Base-by-base conservation (phyloP, 169 alveolate species). In the Plasmodium coatneyi region DNA sequence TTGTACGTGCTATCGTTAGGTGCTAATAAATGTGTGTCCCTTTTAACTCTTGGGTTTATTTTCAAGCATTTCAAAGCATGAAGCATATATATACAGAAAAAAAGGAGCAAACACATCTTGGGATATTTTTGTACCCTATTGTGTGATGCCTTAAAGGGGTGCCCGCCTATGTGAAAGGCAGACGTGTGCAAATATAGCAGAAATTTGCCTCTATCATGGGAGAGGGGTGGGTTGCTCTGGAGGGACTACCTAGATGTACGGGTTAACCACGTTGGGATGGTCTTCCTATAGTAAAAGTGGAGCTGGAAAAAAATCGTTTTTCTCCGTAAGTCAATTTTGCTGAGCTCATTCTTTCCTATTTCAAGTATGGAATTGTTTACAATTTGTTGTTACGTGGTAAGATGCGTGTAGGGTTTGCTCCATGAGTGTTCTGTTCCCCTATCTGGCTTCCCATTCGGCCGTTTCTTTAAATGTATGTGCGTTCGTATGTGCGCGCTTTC, bases 51-150 rank as follows among this genome's bases (percentile, higher is more conserved):
- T 28, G 30, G 9, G 41, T 46, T 36, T 19, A 41, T 41, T 32
- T 72, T 84, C 41, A 72, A 71, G 14, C 30, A 16, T 46, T 52
- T 84, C 46, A 28, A 30, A 1, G 28, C 12, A 84, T 49, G 34
- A 22, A 84, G 10, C 76, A 84, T 71, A 72, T 74, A 84, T 71
- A 46, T 30, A 84, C 79, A 84, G 7, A 72, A 19, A 25, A 84
- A 84, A 56, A 82, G 14, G 56, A 82, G 7, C 80, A 66, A 41
- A 66, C 16, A 82, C 92, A 82, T 82, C 32, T 82, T 49, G 41
- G 60, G 41, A n/a, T 66, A 28, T 66, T 66, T 22, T 10, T 28
- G 39, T 49, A 12, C 60, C 76, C 36, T 19, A 9, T 66, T 41
- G 76, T 66, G 19, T 28, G 76, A 66, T 25, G 76, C 22, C 60